These are phyloP conservation scores for Kluyveromyces nonfermentans DNA, from an alignment of 805 yeast genomes.

Conservation along the genomic window DNA sequence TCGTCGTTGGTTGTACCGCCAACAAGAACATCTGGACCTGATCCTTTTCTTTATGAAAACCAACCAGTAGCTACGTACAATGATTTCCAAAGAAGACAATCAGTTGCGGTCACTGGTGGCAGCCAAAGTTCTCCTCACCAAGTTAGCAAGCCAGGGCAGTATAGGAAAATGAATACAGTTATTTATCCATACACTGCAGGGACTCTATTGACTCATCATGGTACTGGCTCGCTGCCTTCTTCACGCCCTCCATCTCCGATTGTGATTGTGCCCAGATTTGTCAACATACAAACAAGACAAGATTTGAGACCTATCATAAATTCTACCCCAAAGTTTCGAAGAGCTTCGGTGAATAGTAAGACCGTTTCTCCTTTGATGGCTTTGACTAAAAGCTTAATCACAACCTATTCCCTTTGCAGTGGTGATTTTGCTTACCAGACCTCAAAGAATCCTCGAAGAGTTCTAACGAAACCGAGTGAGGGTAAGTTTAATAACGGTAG, in stretches of 20 bases:
- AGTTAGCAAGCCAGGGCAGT: background rate
- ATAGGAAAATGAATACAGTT: slow-evolving; percentile 5
- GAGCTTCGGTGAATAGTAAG: slow-evolving; percentile 55
- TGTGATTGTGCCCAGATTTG: slow-evolving; percentile 37
- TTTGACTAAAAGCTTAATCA: slow-evolving; percentile 63
- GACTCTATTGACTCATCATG: slow-evolving; percentile 3
- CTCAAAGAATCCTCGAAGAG: slow-evolving; percentile 82
- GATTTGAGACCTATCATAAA: slow-evolving; percentile 57
- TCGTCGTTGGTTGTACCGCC: slow-evolving; percentile 34
- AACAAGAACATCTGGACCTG: slow-evolving; percentile 33
- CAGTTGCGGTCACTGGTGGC: slow-evolving; percentile 27
- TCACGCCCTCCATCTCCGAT: slow-evolving; percentile 6
- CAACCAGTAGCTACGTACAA: slow-evolving; percentile 8
- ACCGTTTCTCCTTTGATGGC: slow-evolving; percentile 76
- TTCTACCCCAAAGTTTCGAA: slow-evolving; percentile 56
- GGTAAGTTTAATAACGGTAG: slow-evolving; percentile 71
- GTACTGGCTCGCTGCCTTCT: slow-evolving; percentile 2
- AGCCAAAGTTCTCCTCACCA: slow-evolving; percentile 5
- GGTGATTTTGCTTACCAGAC: slow-evolving; percentile 77
- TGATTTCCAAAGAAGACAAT: slow-evolving; percentile 31
- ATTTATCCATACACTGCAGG: slow-evolving; percentile 12
- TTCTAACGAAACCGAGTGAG: slow-evolving; percentile 85
- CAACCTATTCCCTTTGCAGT: slow-evolving; percentile 78
- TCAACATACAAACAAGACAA: slow-evolving; percentile 32
- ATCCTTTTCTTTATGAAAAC: slow-evolving; percentile 31